Base-by-base conservation (phyloP, 2,329 filamentous ascomycete species). In the Talaromyces islandicus region DNA sequence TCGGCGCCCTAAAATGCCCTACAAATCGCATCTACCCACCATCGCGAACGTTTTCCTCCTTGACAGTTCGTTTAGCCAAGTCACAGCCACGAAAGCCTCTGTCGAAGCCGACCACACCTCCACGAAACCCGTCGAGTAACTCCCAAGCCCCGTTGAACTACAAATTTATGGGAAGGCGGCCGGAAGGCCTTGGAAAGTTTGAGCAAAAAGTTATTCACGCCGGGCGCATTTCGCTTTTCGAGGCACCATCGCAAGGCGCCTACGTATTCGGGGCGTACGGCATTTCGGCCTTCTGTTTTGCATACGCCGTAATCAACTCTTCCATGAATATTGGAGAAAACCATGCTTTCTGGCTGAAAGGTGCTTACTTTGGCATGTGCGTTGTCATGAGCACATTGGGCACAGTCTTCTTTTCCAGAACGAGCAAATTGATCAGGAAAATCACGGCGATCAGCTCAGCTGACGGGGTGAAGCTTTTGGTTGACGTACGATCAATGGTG, bases 221-320 rank as follows among this genome's bases (percentile, higher is more conserved):
- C 63, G 68, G 79, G n/a, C 74, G 78, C 1, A 85, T 87, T 7
- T 73, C 83, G 3, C 78, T 91, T 50, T 91, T 89, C 76, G 79
- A 87, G 67, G 82, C 83, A 1, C 85, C 85, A 14, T 85, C 85
- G 1, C 86, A 89, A 67, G 82, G 82, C 60, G 80, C 81, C 73
- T 88, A 86, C 71, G 80, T 88, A 63, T 69, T 83, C 65, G 82
- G 83, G 52, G 84, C 84, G 68, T 86, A 87, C 72, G 71, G 76
- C 14, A 81, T 83, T 27, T 82, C 82, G 2, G 62, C 78, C 24
- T 82, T 83, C 67, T 84, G 81, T 71, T 77, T 84, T 60, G 65
- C 71, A 41, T 85, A 81, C 67, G 78, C 81, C 1, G 73, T 76
- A 53, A 77, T 80, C 66, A 82, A 83, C 69, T 80, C 80, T 64